Base-by-base conservation (phyloP, 2,329 filamentous ascomycete species). In the Colletotrichum sp. region DNA sequence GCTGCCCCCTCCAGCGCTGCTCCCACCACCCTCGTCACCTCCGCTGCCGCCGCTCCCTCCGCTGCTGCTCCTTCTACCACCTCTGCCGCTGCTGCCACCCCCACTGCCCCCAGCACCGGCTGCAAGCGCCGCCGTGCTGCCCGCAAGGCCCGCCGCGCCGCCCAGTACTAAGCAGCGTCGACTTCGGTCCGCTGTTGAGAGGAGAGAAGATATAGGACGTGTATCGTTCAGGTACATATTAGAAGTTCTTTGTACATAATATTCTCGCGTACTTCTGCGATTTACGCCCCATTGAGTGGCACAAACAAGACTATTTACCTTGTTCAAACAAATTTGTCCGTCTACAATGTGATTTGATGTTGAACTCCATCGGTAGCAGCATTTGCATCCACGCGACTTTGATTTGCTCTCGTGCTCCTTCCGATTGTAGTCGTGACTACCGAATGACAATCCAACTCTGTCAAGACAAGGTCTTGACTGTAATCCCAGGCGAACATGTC, bases 61-160 rank as follows among this genome's bases (percentile, higher is more conserved):
- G 49, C 24, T 26, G 28, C 72, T 21, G 49, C 52, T 24, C 52
- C 72, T 24, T 44, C 73, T 10, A 75, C 62, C 28, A 28, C 70
- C 13, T 30, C 72, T 55, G n/a, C 75, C 49, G 32, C 49, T 30
- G 49, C 77, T 9, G n/a, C 76, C n/a, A 63, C 55, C 6, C 34
- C 72, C 5, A 34, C 70, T n/a, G 26, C 77, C 34, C 18, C 76
- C n/a, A 28, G 60, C 30, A 8, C 26, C 71, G 52, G 32, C 62
- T 75, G 77, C 69, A 71, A 72, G 68, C 59, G 66, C 49, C 76
- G 77, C 52, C 76, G 77, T n/a, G 73, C 75, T 36, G 74, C 76
- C 32, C 76, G 70, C 57, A 77, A 75, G 66, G 72, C 77, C 36
- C 72, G 76, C 65, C 76, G 77, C 49, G 71, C 77, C 62, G 77